phyloP scores from a whole-genome alignment of 257 asterid species.

The Prunella vulgaris region DNA sequence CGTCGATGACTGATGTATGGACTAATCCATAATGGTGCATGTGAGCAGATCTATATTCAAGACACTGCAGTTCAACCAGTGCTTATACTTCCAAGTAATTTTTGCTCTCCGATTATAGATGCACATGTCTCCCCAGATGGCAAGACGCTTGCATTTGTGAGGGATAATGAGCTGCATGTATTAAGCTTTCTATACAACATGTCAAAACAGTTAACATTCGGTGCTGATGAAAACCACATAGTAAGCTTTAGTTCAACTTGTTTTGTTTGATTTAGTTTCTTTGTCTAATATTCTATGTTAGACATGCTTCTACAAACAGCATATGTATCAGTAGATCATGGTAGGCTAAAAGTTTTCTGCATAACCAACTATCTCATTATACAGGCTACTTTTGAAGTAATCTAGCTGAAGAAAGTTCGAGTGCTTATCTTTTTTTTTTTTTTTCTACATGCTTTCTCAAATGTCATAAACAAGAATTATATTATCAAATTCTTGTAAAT shows the following conservation, averaged over 20 bases:
- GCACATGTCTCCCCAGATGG: slow-evolving; percentile 92
- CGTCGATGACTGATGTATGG: background rate
- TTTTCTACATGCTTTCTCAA: background rate
- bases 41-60: slow-evolving; percentile 65
- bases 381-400: background rate
- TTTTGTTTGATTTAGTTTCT: slow-evolving; percentile 12
- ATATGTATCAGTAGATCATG: background rate
- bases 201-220: slow-evolving; percentile 62
- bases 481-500: background rate
- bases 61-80: slow-evolving; percentile 43
- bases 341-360: background rate
- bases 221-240: slow-evolving; percentile 48
- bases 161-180: slow-evolving; percentile 64
- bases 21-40: slow-evolving; percentile 8
- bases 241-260: slow-evolving; percentile 41
- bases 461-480: background rate
- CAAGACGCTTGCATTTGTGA: slow-evolving; percentile 70
- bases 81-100: slow-evolving; percentile 53
- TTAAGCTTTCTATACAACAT: slow-evolving; percentile 39
- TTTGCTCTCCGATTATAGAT: slow-evolving; percentile 72
- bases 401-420: background rate
- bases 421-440: background rate
- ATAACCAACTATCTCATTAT: background rate
- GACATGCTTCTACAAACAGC: background rate
- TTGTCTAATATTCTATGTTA: background rate